Conservation (phyloP, 2,329 filamentous ascomycete genomes). For the Aspergillus proliferans region DNA sequence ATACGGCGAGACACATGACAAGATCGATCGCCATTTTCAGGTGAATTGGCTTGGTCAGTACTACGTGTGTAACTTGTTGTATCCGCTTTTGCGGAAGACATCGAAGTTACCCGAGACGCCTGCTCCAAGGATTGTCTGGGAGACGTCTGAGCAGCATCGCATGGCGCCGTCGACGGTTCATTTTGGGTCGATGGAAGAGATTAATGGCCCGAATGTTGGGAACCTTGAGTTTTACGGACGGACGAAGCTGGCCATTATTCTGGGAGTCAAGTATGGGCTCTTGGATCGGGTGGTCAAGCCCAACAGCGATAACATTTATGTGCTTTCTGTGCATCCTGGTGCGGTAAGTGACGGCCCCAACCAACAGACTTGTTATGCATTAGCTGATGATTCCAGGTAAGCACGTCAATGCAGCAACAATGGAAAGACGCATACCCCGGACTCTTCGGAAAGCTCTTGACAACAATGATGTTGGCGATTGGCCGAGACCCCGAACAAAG, state of each 20-base stretch:
- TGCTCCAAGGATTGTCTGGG: slow-evolving; percentile 37
- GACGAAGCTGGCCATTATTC: slow-evolving; percentile 40
- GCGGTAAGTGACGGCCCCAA: background rate
- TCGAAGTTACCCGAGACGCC: slow-evolving; percentile 28
- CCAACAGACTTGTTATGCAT: background rate
- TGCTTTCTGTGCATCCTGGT: slow-evolving; percentile 40
- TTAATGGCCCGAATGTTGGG: slow-evolving; percentile 34
- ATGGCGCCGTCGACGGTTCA: slow-evolving; percentile 31
- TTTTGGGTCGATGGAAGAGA: slow-evolving; percentile 38
- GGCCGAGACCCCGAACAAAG: slow-evolving; percentile 39
- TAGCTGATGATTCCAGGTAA: slow-evolving; percentile 27
- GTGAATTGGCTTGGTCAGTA: slow-evolving; percentile 44
- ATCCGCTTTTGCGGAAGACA: slow-evolving; percentile 39
- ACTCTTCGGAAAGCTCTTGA: slow-evolving; percentile 34
- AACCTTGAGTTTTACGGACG: slow-evolving; percentile 35
- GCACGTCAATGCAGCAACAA: slow-evolving; percentile 41
- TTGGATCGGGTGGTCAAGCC: slow-evolving; percentile 38
- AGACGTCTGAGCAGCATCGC: slow-evolving; percentile 39
- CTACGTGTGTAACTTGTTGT: slow-evolving; percentile 39
- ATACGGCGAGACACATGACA: slow-evolving; percentile 31
- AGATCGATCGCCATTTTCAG: slow-evolving; percentile 36
- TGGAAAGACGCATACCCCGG: slow-evolving; percentile 44
- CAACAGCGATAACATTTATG: slow-evolving; percentile 38
- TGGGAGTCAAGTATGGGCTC: slow-evolving; percentile 40
- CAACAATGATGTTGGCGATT: slow-evolving; percentile 27